Evolutionary conservation across 768 basidiomycete genomes (phyloP).

Genomic region (Naganishia randhawae): DNA sequence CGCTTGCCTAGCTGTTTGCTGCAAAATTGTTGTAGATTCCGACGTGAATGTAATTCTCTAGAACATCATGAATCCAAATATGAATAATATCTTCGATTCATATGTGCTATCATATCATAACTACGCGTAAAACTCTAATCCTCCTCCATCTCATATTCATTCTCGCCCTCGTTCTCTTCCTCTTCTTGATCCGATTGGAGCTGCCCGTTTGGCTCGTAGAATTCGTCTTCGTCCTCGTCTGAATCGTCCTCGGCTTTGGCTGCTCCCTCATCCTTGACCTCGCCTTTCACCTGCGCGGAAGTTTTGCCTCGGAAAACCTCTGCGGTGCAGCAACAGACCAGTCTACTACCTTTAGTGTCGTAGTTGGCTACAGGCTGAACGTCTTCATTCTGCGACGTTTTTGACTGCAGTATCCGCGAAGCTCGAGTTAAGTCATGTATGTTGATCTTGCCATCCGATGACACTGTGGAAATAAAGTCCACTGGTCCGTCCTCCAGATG

Average conservation of each 20-base stretch:
- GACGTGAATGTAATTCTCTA: neutral
- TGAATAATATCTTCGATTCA: neutral
- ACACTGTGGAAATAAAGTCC: conserved; percentile 64
- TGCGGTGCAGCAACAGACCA: conserved; percentile 63
- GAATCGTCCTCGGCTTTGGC: conserved; percentile 49
- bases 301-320: conserved; percentile 35
- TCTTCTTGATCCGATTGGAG: conserved; percentile 41
- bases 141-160: conserved; percentile 34
- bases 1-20: too few species aligned
- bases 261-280: conserved; percentile 48
- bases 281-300: conserved; percentile 39
- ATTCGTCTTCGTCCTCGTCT: conserved; percentile 44
- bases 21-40: too few species aligned
- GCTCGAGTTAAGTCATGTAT: conserved; percentile 45
- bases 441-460: conserved; percentile 75
- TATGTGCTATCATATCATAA: neutral
- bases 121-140: conserved; percentile 19
- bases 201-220: conserved; percentile 34
- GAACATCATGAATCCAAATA: neutral
- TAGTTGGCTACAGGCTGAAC: conserved; percentile 64
- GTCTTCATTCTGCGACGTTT: conserved; percentile 21
- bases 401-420: neutral
- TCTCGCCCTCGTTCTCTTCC: conserved; percentile 34
- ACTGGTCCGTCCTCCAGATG: conserved; percentile 62
- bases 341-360: conserved; percentile 77